Conservation (phyloP, 2,329 filamentous ascomycete genomes). For the Talaromyces funiculosus region DNA sequence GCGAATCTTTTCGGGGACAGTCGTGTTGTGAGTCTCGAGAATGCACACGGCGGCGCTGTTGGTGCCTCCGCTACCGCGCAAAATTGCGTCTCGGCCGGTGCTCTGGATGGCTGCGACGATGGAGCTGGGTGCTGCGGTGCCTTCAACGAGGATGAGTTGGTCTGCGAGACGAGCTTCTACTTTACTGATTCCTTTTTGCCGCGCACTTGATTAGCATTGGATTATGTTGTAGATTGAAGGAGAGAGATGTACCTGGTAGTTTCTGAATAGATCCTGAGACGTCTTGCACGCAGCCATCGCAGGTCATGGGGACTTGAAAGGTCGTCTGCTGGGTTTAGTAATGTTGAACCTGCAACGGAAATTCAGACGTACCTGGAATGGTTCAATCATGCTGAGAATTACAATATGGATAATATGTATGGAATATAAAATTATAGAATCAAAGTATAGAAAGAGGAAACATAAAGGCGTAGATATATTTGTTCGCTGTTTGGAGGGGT, state of each 20-base stretch:
- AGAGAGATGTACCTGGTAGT: slow-evolving; percentile 52
- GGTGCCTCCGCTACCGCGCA: slow-evolving; percentile 79
- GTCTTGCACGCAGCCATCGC: slow-evolving; percentile 80
- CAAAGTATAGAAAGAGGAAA: neutral
- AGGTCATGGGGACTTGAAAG: slow-evolving; percentile 91
- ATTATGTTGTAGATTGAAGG: slow-evolving; percentile 7
- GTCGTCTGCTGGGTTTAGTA: slow-evolving; percentile 54
- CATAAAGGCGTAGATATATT: neutral
- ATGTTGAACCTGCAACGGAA: neutral
- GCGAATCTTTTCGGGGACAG: slow-evolving; percentile 63
- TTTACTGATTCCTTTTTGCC: slow-evolving; percentile 63
- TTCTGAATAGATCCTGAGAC: slow-evolving; percentile 73
- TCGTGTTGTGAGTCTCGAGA: slow-evolving; percentile 70
- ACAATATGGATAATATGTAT: neutral
- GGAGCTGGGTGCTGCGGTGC: slow-evolving; percentile 80
- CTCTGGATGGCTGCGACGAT: slow-evolving; percentile 84
- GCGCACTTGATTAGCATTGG: neutral
- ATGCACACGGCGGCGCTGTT: slow-evolving; percentile 83
- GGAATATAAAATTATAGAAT: neutral
- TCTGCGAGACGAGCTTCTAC: slow-evolving; percentile 76
- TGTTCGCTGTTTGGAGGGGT: slow-evolving; percentile 6
- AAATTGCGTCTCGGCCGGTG: slow-evolving; percentile 88
- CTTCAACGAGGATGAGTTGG: slow-evolving; percentile 78
- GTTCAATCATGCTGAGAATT: slow-evolving; percentile 34
- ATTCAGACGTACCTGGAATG: slow-evolving; percentile 39